A percentile compares a stretch with the other conserved stretches of the same genome.
These are phyloP conservation scores for Phytophthora pluvialis DNA, from an alignment of 352 stramenopile genomes.

Conservation along the genomic window DNA sequence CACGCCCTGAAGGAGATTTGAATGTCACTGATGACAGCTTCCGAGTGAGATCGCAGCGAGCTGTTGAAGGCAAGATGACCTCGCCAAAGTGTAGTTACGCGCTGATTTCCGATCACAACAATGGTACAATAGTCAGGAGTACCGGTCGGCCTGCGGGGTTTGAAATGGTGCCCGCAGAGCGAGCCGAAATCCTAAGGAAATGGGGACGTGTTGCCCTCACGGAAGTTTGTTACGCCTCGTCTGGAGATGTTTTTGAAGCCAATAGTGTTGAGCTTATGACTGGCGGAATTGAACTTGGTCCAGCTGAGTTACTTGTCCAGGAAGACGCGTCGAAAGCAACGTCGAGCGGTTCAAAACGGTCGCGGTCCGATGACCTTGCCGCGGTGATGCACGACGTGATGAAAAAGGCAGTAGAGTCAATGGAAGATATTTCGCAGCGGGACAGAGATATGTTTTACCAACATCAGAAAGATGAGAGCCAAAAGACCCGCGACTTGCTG, in stretches of 20 bases:
- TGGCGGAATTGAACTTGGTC: slow-evolving; percentile 1
- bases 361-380: neutral
- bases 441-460: neutral
- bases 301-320: neutral
- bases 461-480: slow-evolving; percentile 1
- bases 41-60: slow-evolving; percentile 1
- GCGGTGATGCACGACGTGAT: neutral
- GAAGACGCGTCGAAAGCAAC: neutral
- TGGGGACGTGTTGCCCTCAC: slow-evolving; percentile 1
- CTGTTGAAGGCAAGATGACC: slow-evolving; percentile 10
- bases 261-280: neutral
- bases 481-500: neutral
- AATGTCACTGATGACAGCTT: no score
- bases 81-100: slow-evolving; percentile 2
- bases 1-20: neutral
- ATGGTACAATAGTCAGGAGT: no score
- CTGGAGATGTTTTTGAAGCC: slow-evolving; percentile 1
- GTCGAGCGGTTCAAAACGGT: neutral
- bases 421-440: neutral
- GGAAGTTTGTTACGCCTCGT: neutral
- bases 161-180: neutral
- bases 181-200: neutral
- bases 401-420: neutral
- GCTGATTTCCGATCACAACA: slow-evolving; percentile 9
- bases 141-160: slow-evolving; percentile 1